Conservation (phyloP, 1,284 basidiomycete genomes). For the Peniophora sp. region DNA sequence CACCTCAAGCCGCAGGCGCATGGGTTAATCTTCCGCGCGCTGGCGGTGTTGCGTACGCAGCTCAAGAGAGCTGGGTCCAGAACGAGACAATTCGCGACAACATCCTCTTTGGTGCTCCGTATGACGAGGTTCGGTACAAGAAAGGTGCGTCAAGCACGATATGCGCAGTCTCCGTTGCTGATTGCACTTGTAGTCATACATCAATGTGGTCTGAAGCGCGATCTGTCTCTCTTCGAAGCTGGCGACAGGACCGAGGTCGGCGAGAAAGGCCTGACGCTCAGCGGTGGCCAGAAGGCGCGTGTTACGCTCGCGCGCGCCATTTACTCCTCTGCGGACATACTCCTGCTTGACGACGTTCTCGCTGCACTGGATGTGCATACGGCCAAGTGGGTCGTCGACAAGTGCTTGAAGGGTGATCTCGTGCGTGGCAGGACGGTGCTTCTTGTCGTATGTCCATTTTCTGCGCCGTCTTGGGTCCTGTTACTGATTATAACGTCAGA, state of each 20-base stretch:
- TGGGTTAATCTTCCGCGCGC: no score
- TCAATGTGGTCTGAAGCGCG: slow-evolving; percentile 56
- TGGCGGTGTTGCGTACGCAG: no score
- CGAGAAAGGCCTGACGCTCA: slow-evolving; percentile 53
- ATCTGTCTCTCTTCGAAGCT: slow-evolving; percentile 60
- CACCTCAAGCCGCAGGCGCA: no score
- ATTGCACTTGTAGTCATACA: slow-evolving; percentile 35
- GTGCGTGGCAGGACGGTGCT: slow-evolving; percentile 63
- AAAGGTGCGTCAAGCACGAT: slow-evolving; percentile 23
- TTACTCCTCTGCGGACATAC: slow-evolving; percentile 52
- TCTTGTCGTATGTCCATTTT: slow-evolving; percentile 47
- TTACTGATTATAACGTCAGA: slow-evolving; percentile 20
- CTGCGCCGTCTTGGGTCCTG: not conserved
- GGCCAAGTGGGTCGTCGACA: slow-evolving; percentile 68
- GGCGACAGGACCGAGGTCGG: slow-evolving; percentile 70
- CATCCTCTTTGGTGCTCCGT: slow-evolving; percentile 35
- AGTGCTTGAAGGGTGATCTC: slow-evolving; percentile 65
- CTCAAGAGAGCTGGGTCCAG: slow-evolving; percentile 68
- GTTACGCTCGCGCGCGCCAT: slow-evolving; percentile 70
- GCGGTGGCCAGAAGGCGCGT: slow-evolving; percentile 74
- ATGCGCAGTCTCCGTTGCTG: not conserved
- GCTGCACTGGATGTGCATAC: slow-evolving; percentile 60
- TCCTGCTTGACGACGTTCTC: slow-evolving; percentile 61
- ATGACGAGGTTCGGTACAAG: slow-evolving; percentile 33
- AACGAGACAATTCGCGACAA: slow-evolving; percentile 45